These are phyloP conservation scores for Candolleomyces aberdarensis DNA, from an alignment of 768 basidiomycete genomes.

Conservation along the genomic window DNA sequence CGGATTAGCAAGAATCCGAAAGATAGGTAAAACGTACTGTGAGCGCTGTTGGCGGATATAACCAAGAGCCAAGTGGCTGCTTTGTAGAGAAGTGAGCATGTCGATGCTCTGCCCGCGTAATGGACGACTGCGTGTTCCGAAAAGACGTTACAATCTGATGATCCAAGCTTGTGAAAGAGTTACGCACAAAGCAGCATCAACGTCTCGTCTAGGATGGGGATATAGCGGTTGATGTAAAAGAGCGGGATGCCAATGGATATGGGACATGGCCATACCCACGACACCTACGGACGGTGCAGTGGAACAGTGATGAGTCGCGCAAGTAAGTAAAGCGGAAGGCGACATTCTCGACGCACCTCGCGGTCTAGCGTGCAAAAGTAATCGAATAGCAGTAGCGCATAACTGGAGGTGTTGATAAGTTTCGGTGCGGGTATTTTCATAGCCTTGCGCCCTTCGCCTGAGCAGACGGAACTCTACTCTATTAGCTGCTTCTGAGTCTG, in stretches of 20 bases:
- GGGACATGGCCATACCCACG: constrained; percentile 3
- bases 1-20: not conserved
- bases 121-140: not conserved
- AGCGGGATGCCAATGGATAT: not conserved
- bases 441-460: no score
- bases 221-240: constrained; percentile 6
- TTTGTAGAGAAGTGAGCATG: not conserved
- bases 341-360: not conserved
- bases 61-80: not conserved
- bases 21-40: not conserved
- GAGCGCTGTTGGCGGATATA: not conserved
- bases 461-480: no score
- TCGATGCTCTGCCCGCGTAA: not conserved
- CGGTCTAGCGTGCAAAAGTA: not conserved
- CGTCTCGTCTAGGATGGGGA: not conserved
- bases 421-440: no score
- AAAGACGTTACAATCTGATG: not conserved
- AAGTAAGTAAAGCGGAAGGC: not conserved
- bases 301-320: not conserved
- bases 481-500: no score
- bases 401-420: no score
- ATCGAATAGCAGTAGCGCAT: not conserved
- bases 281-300: not conserved
- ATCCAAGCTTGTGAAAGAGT: not conserved
- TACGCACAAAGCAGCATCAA: not conserved